Conservation (phyloP, 345 rosid species). For the Rhodamnia rubescens region DNA sequence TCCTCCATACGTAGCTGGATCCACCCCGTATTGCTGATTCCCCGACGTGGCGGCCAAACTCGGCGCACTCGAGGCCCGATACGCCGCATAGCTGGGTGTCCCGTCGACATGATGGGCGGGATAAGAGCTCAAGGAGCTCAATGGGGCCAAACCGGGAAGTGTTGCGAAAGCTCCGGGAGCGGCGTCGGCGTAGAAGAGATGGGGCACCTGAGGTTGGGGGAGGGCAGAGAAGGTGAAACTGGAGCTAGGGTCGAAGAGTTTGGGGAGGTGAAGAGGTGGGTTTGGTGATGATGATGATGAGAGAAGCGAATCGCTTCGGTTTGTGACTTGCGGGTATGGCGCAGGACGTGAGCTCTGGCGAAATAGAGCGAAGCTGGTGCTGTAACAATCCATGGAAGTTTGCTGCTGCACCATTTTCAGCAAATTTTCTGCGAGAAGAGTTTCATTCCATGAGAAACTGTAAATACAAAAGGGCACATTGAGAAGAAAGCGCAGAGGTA, state of each 20-base stretch:
- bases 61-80: conserved; percentile 9
- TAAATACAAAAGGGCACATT: background rate
- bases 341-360: background rate
- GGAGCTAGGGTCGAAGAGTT: background rate
- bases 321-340: background rate
- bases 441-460: background rate
- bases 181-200: background rate
- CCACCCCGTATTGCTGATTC: conserved; percentile 8
- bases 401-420: background rate
- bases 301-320: background rate
- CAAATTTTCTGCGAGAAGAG: background rate
- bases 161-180: background rate
- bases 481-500: background rate
- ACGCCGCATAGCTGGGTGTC: background rate
- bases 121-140: background rate
- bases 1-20: conserved; percentile 7
- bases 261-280: background rate
- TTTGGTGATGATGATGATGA: background rate
- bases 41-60: conserved; percentile 6
- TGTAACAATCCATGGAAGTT: background rate
- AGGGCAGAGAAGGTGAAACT: background rate
- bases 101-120: background rate
- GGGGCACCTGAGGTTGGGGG: background rate
- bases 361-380: background rate
- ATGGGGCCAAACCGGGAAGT: background rate